Evolutionary conservation across 2,329 filamentous ascomycete genomes (phyloP), one percentile per base, ranked within the genome.

Genomic region (Hymenotorrendiella dingleyae): DNA sequence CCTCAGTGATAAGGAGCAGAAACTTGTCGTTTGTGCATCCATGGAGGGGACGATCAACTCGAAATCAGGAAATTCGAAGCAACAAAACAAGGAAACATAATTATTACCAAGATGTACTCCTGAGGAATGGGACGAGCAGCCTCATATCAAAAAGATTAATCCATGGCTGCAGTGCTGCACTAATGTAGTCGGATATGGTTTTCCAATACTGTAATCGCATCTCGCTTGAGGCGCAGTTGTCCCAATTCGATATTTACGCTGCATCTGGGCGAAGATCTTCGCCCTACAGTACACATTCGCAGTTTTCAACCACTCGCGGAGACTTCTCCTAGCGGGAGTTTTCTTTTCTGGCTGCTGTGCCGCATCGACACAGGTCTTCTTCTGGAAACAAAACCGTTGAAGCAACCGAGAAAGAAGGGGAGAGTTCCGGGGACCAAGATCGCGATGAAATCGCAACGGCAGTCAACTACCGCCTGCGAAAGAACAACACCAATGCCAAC

Each of bases 201-300:
- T 33, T 5, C n/a, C 6, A 28, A 36, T 35, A 28, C 28, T 20
- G 28, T 21, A 23, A 42, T 36, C 11, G 14, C 10, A 42, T 42
- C n/a, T 42, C 30, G 39, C 30, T 40, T 36, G 39, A 21, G 39
- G 39, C 39, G 39, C 39, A 42, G 39, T 42, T 36, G 39, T n/a
- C 30, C 23, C 32, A 21, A 27, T 42, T 42, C 30, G 39, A 36
- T 35, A 40, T 22, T 40, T 11, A 22, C 10, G 19, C 39, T 35
- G 10, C 21, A 28, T 42, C 24, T 20, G 39, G 39, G 23, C 17
- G 33, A 32, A n/a, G n/a, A n/a, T 32, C 11, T 8, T 6, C 12
- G 11, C 30, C 33, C 33, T 36, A 12, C 10, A 6, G 17, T 8
- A 6, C 21, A n/a, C 17, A 38, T 27, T 21, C 33, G 33, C 33